These are phyloP conservation scores for Pseudogymnoascus sp. DNA, from an alignment of 2,329 filamentous ascomycete species.

Conservation along the genomic window DNA sequence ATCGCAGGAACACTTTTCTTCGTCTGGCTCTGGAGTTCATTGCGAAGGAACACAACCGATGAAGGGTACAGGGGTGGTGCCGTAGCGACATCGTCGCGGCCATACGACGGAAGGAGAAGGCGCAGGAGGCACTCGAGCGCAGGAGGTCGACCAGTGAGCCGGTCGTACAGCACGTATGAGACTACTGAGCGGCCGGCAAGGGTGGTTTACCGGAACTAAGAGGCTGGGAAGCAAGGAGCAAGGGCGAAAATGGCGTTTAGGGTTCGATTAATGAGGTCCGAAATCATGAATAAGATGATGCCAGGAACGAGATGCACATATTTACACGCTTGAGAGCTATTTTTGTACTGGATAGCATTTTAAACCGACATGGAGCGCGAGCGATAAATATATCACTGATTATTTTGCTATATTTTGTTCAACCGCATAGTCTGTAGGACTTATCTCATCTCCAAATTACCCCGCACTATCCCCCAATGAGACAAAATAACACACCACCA, in stretches of 20 bases:
- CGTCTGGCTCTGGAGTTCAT: slow-evolving; percentile 1
- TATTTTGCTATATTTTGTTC: background rate
- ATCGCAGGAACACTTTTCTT: slow-evolving; percentile 2
- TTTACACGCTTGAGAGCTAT: background rate
- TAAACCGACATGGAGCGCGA: background rate
- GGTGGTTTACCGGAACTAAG: background rate
- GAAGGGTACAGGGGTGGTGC: background rate
- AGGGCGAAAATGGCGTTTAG: background rate
- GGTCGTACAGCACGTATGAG: background rate
- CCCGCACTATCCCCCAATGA: slow-evolving; percentile 5
- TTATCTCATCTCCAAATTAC: slow-evolving; percentile 4
- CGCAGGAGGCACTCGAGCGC: slow-evolving; percentile 1
- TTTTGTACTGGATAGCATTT: background rate
- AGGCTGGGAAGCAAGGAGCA: background rate
- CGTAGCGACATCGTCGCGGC: background rate
- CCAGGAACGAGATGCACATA: slow-evolving; percentile 1
- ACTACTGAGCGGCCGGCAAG: background rate
- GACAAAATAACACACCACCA: slow-evolving; percentile 1
- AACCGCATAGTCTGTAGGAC: background rate
- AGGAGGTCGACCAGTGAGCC: background rate
- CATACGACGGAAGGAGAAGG: background rate
- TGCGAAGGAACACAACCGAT: background rate
- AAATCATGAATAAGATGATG: background rate
- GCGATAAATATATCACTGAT: slow-evolving; percentile 3
- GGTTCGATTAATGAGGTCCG: background rate